These are phyloP conservation scores for Coniferiporia weirii DNA, from an alignment of 1,284 basidiomycete species.

Conservation along the genomic window DNA sequence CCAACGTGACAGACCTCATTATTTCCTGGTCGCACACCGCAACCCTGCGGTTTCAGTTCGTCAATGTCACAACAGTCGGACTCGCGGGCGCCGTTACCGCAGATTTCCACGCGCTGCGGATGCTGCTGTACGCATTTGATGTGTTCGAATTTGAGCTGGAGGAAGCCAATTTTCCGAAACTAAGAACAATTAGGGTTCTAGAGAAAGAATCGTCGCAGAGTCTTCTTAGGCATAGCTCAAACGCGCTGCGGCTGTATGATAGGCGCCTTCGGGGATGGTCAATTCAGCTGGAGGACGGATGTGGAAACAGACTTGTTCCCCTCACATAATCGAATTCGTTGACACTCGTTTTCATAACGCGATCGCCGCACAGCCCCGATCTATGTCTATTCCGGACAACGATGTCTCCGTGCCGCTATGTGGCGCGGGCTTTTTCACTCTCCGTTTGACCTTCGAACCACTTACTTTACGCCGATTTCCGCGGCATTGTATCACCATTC, in stretches of 20 bases:
- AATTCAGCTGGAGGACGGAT: not conserved
- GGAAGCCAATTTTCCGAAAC: not conserved
- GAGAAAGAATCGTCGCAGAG: not conserved
- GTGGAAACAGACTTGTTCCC: not conserved
- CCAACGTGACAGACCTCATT: constrained; percentile 3
- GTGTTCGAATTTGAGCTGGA: not conserved
- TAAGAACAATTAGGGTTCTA: constrained; percentile 1
- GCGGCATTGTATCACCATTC: too few species aligned
- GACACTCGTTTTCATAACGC: not conserved
- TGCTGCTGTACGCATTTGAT: not conserved
- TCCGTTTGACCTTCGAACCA: too few species aligned
- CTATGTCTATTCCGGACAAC: too few species aligned
- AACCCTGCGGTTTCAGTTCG: not conserved
- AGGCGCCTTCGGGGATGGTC: constrained; percentile 1
- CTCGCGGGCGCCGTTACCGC: not conserved
- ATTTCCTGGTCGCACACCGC: not conserved
- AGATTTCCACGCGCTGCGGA: not conserved
- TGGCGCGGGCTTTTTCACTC: too few species aligned
- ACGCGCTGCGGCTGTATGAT: not conserved
- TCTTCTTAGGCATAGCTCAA: not conserved
- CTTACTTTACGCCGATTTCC: too few species aligned
- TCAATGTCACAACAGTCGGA: not conserved
- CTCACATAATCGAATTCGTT: not conserved
- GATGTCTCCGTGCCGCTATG: too few species aligned
- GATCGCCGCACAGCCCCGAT: not conserved